Percentiles rank a stretch among this genome's conserved stretches.
These are phyloP conservation scores for Pugionium cornutum DNA, from an alignment of 345 rosid species.

Conservation along the genomic window DNA sequence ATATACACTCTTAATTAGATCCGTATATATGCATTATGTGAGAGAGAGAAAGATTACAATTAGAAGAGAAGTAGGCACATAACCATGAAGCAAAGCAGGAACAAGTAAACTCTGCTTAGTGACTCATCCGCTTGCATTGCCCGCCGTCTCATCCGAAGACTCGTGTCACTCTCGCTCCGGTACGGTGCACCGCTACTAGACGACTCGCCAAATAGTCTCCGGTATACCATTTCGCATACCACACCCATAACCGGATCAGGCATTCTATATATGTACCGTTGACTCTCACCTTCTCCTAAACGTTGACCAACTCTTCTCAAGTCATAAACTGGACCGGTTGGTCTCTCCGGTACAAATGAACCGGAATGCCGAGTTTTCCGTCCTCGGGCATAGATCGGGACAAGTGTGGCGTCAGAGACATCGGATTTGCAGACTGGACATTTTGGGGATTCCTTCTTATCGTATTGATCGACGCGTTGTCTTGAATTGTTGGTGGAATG, in stretches of 20 bases:
- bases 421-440: conserved; percentile 94
- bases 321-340: conserved; percentile 50
- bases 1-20: background rate
- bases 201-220: conserved; percentile 73
- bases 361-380: conserved; percentile 37
- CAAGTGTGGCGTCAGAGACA: conserved; percentile 72
- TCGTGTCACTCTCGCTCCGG: conserved; percentile 37
- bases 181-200: conserved; percentile 50
- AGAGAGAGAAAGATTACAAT: conserved; percentile 13
- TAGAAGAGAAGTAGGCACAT: conserved; percentile 86
- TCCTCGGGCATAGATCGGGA: conserved; percentile 92
- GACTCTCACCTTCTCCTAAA: conserved; percentile 58
- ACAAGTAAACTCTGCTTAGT: conserved; percentile 73
- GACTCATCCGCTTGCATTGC: conserved; percentile 71
- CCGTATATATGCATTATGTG: background rate
- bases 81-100: conserved; percentile 76
- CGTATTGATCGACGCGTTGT: conserved; percentile 24
- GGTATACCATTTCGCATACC: conserved; percentile 76
- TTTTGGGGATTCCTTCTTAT: conserved; percentile 32
- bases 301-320: conserved; percentile 57
- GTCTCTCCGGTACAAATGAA: conserved; percentile 69
- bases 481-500: conserved; percentile 55
- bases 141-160: conserved; percentile 66
- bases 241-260: conserved; percentile 56
- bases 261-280: conserved; percentile 40